Conservation (phyloP, 2,329 filamentous ascomycete species). For the Aspergillus sp. region DNA sequence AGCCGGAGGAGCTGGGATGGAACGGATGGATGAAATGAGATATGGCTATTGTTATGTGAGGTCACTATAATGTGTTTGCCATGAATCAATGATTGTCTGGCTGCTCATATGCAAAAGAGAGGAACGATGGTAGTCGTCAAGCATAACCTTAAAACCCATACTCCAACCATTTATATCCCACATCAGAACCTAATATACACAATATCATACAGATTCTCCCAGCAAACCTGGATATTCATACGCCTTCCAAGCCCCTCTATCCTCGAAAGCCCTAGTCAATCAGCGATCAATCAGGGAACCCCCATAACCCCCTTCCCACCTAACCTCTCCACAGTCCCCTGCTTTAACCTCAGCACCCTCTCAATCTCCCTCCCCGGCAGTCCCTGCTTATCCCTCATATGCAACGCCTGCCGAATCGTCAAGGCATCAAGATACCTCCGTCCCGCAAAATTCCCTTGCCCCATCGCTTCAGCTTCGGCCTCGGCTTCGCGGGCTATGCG, state of each 20-base stretch:
- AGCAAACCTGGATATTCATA: background rate
- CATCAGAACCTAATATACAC: background rate
- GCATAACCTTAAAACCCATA: background rate
- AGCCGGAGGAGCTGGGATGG: background rate
- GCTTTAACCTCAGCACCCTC: slow-evolving; percentile 48
- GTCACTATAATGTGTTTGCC: background rate
- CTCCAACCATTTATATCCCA: background rate
- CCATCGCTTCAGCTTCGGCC: slow-evolving; percentile 56
- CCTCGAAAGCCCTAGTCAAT: background rate
- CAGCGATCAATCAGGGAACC: slow-evolving; percentile 7
- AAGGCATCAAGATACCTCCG: slow-evolving; percentile 54
- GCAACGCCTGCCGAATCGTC: slow-evolving; percentile 54
- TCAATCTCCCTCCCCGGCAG: slow-evolving; percentile 47
- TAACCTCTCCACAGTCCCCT: slow-evolving; percentile 48
- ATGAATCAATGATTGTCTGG: background rate
- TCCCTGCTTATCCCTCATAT: slow-evolving; percentile 52
- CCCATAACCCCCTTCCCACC: slow-evolving; percentile 42
- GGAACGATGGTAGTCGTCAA: background rate
- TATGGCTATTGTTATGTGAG: background rate
- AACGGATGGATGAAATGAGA: background rate
- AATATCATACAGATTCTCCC: background rate
- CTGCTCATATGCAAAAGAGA: background rate
- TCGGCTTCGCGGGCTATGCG: slow-evolving; percentile 58
- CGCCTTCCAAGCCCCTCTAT: background rate
- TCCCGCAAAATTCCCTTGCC: slow-evolving; percentile 44